These are phyloP conservation scores for Saposhnikovia divaricata DNA, from an alignment of 129 eudicot species.

Conservation along the genomic window DNA sequence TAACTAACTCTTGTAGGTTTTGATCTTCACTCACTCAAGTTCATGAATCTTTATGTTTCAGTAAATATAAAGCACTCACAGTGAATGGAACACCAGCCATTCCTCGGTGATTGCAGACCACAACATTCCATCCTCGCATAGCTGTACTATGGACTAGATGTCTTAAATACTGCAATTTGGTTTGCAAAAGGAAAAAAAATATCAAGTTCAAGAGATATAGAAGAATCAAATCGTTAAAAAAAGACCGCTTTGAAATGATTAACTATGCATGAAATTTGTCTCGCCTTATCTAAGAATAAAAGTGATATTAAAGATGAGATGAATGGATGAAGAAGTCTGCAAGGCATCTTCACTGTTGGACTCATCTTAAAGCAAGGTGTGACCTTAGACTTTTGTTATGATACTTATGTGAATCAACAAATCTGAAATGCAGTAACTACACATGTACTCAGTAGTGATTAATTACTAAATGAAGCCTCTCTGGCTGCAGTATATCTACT, in stretches of 20 bases:
- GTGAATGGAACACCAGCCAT: slow-evolving; percentile 86
- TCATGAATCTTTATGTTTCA: slow-evolving; percentile 2
- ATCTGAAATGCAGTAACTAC: background rate
- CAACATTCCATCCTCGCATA: slow-evolving; percentile 75
- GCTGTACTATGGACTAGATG: slow-evolving; percentile 74
- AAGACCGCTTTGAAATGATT: background rate
- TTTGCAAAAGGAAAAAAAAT: background rate
- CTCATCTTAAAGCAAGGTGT: background rate
- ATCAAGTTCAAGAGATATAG: background rate
- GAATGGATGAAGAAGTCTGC: background rate
- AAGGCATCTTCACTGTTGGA: too few relatives aligned
- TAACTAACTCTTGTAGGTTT: background rate
- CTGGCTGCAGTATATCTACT: background rate
- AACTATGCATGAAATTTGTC: background rate
- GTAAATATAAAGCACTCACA: slow-evolving; percentile 40
- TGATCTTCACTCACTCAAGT: background rate
- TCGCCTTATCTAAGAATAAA: background rate
- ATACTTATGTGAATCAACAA: background rate
- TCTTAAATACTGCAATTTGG: slow-evolving; percentile 50
- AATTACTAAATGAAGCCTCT: background rate
- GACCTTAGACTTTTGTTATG: background rate
- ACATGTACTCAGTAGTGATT: background rate
- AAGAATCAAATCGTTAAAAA: background rate
- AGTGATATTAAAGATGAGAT: background rate
- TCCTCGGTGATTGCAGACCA: slow-evolving; percentile 86